Base-by-base conservation (phyloP, 768 basidiomycete species). In the Rhodotorula toruloides region DNA sequence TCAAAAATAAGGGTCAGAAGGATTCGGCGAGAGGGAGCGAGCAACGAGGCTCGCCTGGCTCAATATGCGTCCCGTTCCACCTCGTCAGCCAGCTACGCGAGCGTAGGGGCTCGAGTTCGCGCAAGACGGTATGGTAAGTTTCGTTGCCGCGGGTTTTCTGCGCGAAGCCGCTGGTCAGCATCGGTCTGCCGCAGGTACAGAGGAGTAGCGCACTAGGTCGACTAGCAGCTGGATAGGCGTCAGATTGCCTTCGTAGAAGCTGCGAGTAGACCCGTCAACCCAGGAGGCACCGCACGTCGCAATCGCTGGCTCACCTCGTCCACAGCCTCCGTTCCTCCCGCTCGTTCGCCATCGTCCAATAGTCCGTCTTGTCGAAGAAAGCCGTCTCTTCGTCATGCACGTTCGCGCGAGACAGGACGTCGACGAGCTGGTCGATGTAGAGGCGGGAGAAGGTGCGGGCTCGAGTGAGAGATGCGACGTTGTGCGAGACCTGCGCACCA, bases 401-500 rank as follows among this genome's bases (percentile, higher is more conserved):
- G 27, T 71, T 67, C 29, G 59, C 54, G 4, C 55, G 48, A 40
- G 64, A 55, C 17, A 71, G 58, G 12, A 71, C 40, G 42, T 58
- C 50, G 40, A 62, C 55, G 32, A 71, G 53, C 47, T 63, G 65
- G 25, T 54, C 34, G 46, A 71, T 40, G 53, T 71, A 71, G 4
- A 71, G 59, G 5, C 34, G 31, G 2, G 11, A 13, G 59, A 71
- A 71, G 6, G 65, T 64, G 19, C 70, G 58, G 27, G 61, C 65
- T 5, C 37, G 39, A 3, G 65, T 67, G 50, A 71, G 63, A 12
- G 62, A 53, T 21, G 56, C 50, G 31, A 64, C 59, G 50, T 44
- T 56, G 63, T 71, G 70, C 39, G 61, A 62, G 43, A 70, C 65
- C 69, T 70, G 39, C 19, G n/a, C n/a, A n/a, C n/a, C n/a, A n/a